phyloP scores from a whole-genome alignment of 1,139 yeast species.

The Saccharomyces pastorianus region DNA sequence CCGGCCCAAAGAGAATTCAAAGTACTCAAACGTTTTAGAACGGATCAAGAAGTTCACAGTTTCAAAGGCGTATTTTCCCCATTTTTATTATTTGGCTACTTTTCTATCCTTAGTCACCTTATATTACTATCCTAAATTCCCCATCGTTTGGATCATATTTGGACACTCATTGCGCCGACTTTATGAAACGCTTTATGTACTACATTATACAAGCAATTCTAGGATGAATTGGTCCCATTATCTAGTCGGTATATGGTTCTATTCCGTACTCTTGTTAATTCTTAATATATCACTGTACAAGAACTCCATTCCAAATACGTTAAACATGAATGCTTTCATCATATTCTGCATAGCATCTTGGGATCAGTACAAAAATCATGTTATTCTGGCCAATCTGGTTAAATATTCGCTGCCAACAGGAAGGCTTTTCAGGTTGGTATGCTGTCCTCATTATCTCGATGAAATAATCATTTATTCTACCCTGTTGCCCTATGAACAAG shows the following conservation, averaged over 20 bases:
- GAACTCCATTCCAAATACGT: constrained; percentile 15
- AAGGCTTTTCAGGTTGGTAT: constrained; percentile 44
- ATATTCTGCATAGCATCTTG: constrained; percentile 40
- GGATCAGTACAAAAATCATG: constrained; percentile 55
- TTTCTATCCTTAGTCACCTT: constrained; percentile 13
- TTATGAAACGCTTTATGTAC: constrained; percentile 49
- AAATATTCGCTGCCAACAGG: constrained; percentile 61
- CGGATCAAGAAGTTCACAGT: constrained; percentile 32
- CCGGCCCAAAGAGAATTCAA: constrained; percentile 11
- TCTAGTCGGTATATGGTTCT: constrained; percentile 63
- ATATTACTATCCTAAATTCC: constrained; percentile 11
- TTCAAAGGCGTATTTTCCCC: constrained; percentile 40
- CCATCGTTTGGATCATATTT: constrained; percentile 32
- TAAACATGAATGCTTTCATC: constrained; percentile 13
- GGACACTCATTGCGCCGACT: constrained; percentile 60
- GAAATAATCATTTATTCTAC: constrained; percentile 59
- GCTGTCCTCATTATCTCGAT: constrained; percentile 77
- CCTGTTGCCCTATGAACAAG: constrained; percentile 26
- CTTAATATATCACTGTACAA: constrained; percentile 23
- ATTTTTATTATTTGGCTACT: constrained; percentile 23
- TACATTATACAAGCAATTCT: constrained; percentile 42
- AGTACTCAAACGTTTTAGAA: constrained; percentile 9
- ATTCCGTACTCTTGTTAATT: constrained; percentile 37
- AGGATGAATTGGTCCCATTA: constrained; percentile 73
- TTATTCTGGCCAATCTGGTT: constrained; percentile 46